phyloP scores from a whole-genome alignment of 2,329 filamentous ascomycete genomes.

The Ustulina deusta region DNA sequence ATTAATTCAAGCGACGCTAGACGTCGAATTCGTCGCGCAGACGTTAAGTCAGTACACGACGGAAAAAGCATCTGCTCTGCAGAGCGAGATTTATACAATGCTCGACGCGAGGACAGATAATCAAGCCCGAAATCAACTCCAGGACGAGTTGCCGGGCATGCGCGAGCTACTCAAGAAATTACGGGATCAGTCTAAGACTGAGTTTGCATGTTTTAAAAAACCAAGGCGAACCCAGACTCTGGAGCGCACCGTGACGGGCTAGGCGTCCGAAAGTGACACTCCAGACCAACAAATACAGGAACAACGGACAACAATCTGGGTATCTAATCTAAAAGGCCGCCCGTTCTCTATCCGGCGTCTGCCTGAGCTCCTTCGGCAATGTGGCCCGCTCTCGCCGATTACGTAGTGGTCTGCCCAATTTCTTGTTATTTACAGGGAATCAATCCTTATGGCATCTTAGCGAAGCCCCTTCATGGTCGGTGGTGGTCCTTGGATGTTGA shows the following conservation, averaged over 20 bases:
- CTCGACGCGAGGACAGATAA: slow-evolving; percentile 91
- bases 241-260: slow-evolving; percentile 50
- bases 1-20: slow-evolving; percentile 96
- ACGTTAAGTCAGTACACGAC: slow-evolving; percentile 91
- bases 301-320: slow-evolving; percentile 17
- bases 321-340: slow-evolving; percentile 22
- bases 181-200: slow-evolving; percentile 82
- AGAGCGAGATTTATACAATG: slow-evolving; percentile 92
- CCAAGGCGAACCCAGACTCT: slow-evolving; percentile 45
- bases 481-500: too few species aligned
- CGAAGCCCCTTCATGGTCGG: too few species aligned
- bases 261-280: slow-evolving; percentile 40
- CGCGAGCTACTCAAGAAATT: slow-evolving; percentile 85
- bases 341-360: slow-evolving; percentile 26
- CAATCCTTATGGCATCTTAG: too few species aligned
- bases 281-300: slow-evolving; percentile 1
- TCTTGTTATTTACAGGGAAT: background rate
- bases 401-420: slow-evolving; percentile 8
- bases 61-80: slow-evolving; percentile 81
- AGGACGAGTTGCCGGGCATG: slow-evolving; percentile 91
- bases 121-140: slow-evolving; percentile 80
- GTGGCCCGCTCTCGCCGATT: slow-evolving; percentile 10
- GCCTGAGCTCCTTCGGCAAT: slow-evolving; percentile 12
- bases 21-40: slow-evolving; percentile 96
- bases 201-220: slow-evolving; percentile 85